Percentiles rank a stretch among this genome's conserved stretches.
phyloP scores from a whole-genome alignment of 2,329 filamentous ascomycete genomes.

The Penicillium rolfsii region DNA sequence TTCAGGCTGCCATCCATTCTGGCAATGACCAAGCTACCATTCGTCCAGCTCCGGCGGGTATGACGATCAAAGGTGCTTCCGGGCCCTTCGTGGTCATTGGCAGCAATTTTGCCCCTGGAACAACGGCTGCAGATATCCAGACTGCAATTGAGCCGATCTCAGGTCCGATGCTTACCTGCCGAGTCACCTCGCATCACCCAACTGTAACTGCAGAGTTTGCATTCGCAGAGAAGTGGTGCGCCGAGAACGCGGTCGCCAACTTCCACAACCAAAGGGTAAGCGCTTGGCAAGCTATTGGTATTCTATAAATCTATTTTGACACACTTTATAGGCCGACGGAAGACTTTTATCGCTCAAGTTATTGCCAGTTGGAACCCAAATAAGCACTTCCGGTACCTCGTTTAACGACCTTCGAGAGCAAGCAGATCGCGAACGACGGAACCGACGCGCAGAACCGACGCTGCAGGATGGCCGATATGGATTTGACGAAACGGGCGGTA shows the following conservation, averaged over 20 bases:
- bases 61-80: conserved; percentile 60
- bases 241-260: conserved; percentile 62
- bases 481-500: conserved; percentile 34
- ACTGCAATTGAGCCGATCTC: conserved; percentile 59
- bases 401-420: conserved; percentile 46
- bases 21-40: conserved; percentile 37
- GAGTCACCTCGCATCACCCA: conserved; percentile 56
- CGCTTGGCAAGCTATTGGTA: no score
- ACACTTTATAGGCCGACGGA: conserved; percentile 58
- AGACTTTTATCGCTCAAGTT: conserved; percentile 61
- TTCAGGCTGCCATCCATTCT: conserved; percentile 36
- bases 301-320: conserved; percentile 21
- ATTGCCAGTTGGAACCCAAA: conserved; percentile 39
- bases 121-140: conserved; percentile 67
- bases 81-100: conserved; percentile 63
- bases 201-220: conserved; percentile 64
- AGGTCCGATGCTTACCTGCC: conserved; percentile 58
- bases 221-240: conserved; percentile 58
- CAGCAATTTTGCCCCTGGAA: conserved; percentile 68
- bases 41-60: conserved; percentile 40
- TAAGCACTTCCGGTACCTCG: conserved; percentile 18
- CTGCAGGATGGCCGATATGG: conserved; percentile 43
- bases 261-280: conserved; percentile 66
- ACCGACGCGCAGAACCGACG: conserved; percentile 29
- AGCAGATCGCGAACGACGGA: conserved; percentile 45